Evolutionary conservation across 805 yeast genomes (phyloP).

Genomic region (Wickerhamiella kazuoi): DNA sequence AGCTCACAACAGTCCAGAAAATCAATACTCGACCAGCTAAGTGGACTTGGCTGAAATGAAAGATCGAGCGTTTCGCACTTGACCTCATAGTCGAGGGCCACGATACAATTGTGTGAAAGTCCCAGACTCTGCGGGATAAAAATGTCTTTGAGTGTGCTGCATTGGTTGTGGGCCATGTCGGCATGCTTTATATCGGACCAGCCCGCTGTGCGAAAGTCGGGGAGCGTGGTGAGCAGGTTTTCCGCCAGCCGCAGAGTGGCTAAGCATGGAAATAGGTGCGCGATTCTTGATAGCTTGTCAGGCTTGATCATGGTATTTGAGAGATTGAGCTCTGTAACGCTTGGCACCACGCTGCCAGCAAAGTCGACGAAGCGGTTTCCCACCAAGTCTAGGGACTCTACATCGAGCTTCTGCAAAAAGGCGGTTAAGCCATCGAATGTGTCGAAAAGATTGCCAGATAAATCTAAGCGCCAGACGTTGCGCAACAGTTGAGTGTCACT

Average conservation of each 20-base stretch:
- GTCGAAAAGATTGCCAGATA: slow-evolving; percentile 41
- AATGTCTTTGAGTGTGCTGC: slow-evolving; percentile 9
- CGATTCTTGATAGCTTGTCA: background rate
- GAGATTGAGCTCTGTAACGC: slow-evolving; percentile 20
- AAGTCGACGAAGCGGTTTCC: slow-evolving; percentile 19
- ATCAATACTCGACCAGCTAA: slow-evolving; percentile 34
- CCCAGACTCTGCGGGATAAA: background rate
- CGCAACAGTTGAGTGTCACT: background rate
- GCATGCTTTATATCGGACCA: slow-evolving; percentile 13
- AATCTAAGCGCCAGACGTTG: slow-evolving; percentile 27
- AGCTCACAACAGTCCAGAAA: slow-evolving; percentile 23
- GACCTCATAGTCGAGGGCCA: background rate
- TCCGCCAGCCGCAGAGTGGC: slow-evolving; percentile 7
- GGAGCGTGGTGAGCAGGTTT: slow-evolving; percentile 25
- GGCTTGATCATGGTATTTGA: slow-evolving; percentile 18
- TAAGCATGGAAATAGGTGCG: slow-evolving; percentile 6
- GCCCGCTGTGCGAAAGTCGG: slow-evolving; percentile 5
- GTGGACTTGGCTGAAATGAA: background rate
- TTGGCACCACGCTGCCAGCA: slow-evolving; percentile 11
- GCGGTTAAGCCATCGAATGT: slow-evolving; percentile 25
- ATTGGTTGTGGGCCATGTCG: slow-evolving; percentile 25
- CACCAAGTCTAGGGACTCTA: slow-evolving; percentile 32
- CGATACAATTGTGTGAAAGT: background rate
- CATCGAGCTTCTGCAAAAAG: slow-evolving; percentile 21
- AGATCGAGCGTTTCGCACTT: background rate